These are phyloP conservation scores for Naganishia sp. DNA, from an alignment of 1,284 basidiomycete species.

Conservation along the genomic window DNA sequence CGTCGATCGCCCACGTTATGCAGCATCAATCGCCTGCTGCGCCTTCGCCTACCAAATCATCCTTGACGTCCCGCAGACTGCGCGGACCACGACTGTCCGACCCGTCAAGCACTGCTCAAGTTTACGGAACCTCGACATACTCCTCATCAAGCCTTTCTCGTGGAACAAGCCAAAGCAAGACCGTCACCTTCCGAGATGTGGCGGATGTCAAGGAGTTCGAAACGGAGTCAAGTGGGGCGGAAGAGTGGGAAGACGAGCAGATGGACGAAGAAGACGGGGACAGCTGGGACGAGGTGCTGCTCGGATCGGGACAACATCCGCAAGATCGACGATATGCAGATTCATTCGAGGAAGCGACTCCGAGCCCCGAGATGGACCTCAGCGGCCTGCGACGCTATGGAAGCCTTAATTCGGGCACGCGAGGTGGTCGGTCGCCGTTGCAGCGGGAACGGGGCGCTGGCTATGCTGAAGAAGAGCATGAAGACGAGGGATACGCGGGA, in stretches of 20 bases:
- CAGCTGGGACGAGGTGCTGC: slow-evolving; percentile 18
- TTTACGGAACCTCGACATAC: slow-evolving; percentile 21
- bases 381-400: slow-evolving; percentile 14
- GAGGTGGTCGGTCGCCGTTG: slow-evolving; percentile 3
- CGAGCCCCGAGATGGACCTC: slow-evolving; percentile 25
- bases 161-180: slow-evolving; percentile 61
- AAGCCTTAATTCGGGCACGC: slow-evolving; percentile 8
- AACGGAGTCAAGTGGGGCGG: slow-evolving; percentile 30
- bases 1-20: neutral
- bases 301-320: slow-evolving; percentile 7
- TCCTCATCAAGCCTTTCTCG: slow-evolving; percentile 33
- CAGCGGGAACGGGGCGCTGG: slow-evolving; percentile 4
- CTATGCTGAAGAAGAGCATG: slow-evolving; percentile 18
- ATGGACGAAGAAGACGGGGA: slow-evolving; percentile 20
- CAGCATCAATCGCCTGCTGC: neutral
- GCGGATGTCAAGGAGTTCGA: slow-evolving; percentile 89
- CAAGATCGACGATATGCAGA: slow-evolving; percentile 12
- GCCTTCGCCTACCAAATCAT: slow-evolving; percentile 59
- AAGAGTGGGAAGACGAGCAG: slow-evolving; percentile 26
- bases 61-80: slow-evolving; percentile 74
- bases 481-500: slow-evolving; percentile 22
- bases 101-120: slow-evolving; percentile 15
- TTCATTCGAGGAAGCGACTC: slow-evolving; percentile 6
- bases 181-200: slow-evolving; percentile 79
- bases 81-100: slow-evolving; percentile 67